A percentile compares a stretch with the other conserved stretches of the same genome.
These are phyloP conservation scores for Boletus sp. DNA, from an alignment of 768 basidiomycete genomes.

Conservation along the genomic window DNA sequence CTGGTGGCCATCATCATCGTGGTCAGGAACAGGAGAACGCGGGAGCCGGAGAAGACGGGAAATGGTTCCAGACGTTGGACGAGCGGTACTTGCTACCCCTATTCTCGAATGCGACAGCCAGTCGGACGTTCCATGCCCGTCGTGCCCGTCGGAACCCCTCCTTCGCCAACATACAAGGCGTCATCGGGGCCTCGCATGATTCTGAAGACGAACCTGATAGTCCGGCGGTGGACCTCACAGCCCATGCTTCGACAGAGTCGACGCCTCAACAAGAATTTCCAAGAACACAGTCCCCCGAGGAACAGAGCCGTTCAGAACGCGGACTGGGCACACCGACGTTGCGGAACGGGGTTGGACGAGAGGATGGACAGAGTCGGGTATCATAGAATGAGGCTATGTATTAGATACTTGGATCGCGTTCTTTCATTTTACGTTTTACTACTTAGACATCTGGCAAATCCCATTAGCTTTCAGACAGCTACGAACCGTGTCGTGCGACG, in stretches of 20 bases:
- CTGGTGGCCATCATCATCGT: neutral
- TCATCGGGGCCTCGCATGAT: slow-evolving; percentile 32
- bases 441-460: neutral
- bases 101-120: slow-evolving; percentile 90
- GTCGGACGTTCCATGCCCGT: slow-evolving; percentile 80
- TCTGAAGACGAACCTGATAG: slow-evolving; percentile 41
- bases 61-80: slow-evolving; percentile 95
- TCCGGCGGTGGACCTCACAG: slow-evolving; percentile 45
- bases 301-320: slow-evolving; percentile 58
- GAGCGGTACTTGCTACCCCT: slow-evolving; percentile 91
- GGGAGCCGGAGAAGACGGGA: slow-evolving; percentile 62
- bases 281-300: slow-evolving; percentile 31
- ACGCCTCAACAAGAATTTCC: slow-evolving; percentile 15
- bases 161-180: slow-evolving; percentile 19
- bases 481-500: no score
- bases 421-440: neutral
- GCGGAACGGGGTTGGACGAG: slow-evolving; percentile 42
- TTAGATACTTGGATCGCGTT: neutral
- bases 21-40: slow-evolving; percentile 3
- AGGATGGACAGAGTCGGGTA: slow-evolving; percentile 15
- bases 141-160: slow-evolving; percentile 51
- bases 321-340: slow-evolving; percentile 63
- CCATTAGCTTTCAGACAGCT: neutral
- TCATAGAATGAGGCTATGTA: neutral
- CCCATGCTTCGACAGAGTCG: slow-evolving; percentile 4